Evolutionary conservation across 176 grass and related monocot species (phyloP).

Genomic region (Ensete ventricosum): DNA sequence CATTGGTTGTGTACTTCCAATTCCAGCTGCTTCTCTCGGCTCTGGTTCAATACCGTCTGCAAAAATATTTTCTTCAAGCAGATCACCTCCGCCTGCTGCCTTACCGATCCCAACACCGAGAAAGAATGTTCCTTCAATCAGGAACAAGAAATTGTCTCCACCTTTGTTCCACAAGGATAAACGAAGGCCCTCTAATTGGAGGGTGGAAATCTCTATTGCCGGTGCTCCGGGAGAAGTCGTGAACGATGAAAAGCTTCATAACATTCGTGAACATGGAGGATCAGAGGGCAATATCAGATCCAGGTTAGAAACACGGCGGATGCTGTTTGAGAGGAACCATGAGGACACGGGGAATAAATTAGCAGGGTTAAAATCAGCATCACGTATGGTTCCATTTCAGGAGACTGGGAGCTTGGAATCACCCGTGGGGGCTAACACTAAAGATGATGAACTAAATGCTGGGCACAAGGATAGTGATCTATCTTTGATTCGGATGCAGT

Average conservation of each 20-base stretch:
- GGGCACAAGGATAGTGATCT: conserved; percentile 55
- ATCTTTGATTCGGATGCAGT: conserved; percentile 69
- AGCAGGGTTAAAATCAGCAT: conserved; percentile 42
- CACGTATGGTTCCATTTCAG: conserved; percentile 63
- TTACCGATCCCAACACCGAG: conserved; percentile 47
- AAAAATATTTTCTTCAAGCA: conserved; percentile 32
- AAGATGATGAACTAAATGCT: conserved; percentile 36
- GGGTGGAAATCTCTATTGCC: conserved; percentile 23
- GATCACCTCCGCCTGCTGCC: conserved; percentile 50
- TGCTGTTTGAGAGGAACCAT: conserved; percentile 52
- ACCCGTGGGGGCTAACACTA: conserved; percentile 20
- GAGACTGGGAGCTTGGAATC: conserved; percentile 35
- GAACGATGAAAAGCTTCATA: conserved; percentile 41
- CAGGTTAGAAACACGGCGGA: conserved; percentile 50
- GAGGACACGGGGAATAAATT: conserved; percentile 56
- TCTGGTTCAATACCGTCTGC: conserved; percentile 26
- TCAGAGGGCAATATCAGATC: conserved; percentile 39
- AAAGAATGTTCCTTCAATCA: conserved; percentile 29
- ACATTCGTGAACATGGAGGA: conserved; percentile 10
- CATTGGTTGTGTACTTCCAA: conserved; percentile 5
- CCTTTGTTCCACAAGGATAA: conserved; percentile 19
- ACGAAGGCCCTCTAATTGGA: conserved; percentile 36
- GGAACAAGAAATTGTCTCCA: conserved; percentile 65
- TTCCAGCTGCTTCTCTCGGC: conserved; percentile 29
- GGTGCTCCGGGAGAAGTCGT: conserved; percentile 57